Evolutionary conservation across 352 stramenopile species (phyloP), one percentile per base, ranked within the genome.

Genomic region (Thraustotheca clavata): DNA sequence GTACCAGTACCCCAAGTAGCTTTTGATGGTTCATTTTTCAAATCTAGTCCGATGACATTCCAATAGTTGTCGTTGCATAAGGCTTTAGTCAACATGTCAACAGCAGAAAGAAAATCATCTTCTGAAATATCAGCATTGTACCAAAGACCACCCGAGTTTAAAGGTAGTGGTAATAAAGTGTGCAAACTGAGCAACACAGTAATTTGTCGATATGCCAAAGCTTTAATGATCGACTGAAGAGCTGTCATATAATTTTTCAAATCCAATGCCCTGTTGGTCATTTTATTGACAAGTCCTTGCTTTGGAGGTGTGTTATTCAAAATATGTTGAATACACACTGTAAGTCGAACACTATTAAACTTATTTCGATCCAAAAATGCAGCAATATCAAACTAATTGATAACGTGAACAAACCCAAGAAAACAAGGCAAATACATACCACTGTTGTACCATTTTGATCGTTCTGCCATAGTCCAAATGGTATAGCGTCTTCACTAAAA

Each of bases 181-280:
- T 92, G 83, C 69, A 92, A 77, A 34, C 79, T 89, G 33, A 92
- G 77, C 18, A 92, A 57, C 27, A 92, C 83, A 29, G 76, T 77
- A 47, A 92, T 88, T 35, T 86, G 69, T 34, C 80, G 83, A 57
- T 81, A 90, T 5, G 71, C 79, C 3, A 92, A 67, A 8, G 78
- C 69, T 62, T 88, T 72, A 16, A 90, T 71, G 47, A 92, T 76
- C 18, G 79, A 82, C 71, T 92, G 77, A 27, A 90, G 43, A 1
- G 76, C 86, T 34, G 76, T 76, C 38, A 87, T 92, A 59, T 85
- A 92, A 40, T 74, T 73, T 12, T 76, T 86, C 32, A 81, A 67
- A 55, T 89, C 83, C 57, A 92, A 73, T 6, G 83, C 83, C 26
- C 83, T 77, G 69, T 92, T 92, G 47, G 69, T 81, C 3, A 72